phyloP scores from a whole-genome alignment of 2,329 filamentous ascomycete genomes.

The Blastomyces gilchristii region DNA sequence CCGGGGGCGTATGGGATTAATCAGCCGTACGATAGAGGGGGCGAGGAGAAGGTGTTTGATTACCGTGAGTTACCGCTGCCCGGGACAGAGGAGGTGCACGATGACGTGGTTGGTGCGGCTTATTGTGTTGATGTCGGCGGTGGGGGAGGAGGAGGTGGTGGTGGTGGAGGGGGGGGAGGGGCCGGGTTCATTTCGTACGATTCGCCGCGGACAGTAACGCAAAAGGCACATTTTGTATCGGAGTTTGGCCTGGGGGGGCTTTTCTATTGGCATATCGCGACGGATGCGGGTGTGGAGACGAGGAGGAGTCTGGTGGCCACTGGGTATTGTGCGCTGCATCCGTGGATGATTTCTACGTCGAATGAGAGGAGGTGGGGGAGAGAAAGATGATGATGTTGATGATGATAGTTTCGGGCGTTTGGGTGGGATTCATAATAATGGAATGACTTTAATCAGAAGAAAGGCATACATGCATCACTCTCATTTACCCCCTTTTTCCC shows the following conservation, averaged over 20 bases:
- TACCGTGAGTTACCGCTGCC: constrained; percentile 58
- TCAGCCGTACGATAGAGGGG: constrained; percentile 35
- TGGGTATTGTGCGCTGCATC: constrained; percentile 47
- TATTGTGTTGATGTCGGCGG: constrained; percentile 47
- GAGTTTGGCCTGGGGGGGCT: constrained; percentile 62
- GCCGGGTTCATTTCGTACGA: constrained; percentile 74
- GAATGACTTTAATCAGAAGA: background rate
- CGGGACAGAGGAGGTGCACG: constrained; percentile 54
- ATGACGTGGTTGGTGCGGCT: constrained; percentile 57
- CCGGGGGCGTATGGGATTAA: constrained; percentile 55
- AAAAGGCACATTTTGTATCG: constrained; percentile 64
- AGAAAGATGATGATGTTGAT: too few species aligned
- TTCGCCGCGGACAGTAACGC: constrained; percentile 62
- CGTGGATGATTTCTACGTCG: background rate
- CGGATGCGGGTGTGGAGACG: constrained; percentile 55
- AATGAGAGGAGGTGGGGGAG: background rate
- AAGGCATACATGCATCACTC: too few species aligned
- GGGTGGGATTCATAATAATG: background rate
- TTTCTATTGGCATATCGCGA: constrained; percentile 74
- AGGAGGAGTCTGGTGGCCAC: constrained; percentile 50
- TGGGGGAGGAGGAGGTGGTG: background rate
- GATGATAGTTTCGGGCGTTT: background rate
- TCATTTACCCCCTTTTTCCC: too few species aligned
- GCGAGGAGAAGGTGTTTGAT: constrained; percentile 62
- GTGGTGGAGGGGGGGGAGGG: too few species aligned